A percentile compares a stretch with the other conserved stretches of the same genome.
Conservation (phyloP, 2,329 filamentous ascomycete genomes). For the Calonectria pseudoturangicola region DNA sequence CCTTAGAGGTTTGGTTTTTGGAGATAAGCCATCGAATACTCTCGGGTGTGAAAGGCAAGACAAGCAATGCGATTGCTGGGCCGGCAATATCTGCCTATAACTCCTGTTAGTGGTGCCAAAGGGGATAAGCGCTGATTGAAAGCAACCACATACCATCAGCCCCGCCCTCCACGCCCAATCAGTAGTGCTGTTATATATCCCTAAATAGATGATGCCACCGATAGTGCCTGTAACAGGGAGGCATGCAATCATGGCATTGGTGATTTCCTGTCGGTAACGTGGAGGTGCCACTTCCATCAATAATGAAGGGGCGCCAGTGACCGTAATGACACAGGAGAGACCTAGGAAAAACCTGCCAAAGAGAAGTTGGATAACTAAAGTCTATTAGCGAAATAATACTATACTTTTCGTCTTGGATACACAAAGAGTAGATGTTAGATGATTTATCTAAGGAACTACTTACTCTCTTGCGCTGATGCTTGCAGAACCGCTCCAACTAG, state of each 20-base stretch:
- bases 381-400: background rate
- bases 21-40: constrained; percentile 12
- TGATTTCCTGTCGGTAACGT: constrained; percentile 1
- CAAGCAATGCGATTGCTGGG: background rate
- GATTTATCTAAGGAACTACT: background rate
- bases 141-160: background rate
- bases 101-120: background rate
- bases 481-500: background rate
- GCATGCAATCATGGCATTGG: constrained; percentile 15
- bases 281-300: constrained; percentile 25
- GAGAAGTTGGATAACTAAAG: background rate
- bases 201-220: background rate
- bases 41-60: background rate
- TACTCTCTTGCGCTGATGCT: constrained; percentile 2
- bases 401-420: background rate
- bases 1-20: background rate
- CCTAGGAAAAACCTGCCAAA: constrained; percentile 8
- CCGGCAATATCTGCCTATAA: constrained; percentile 5
- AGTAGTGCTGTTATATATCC: background rate
- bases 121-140: background rate
- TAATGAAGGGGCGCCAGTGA: background rate
- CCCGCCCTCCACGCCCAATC: constrained; percentile 19
- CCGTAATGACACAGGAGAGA: constrained; percentile 3
- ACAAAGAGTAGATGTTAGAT: too few relatives aligned
- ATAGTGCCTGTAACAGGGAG: constrained; percentile 1